Percentiles rank a stretch among this genome's conserved stretches.
These are phyloP conservation scores for Purshia tridentata DNA, from an alignment of 306 rosid genomes.

Conservation along the genomic window DNA sequence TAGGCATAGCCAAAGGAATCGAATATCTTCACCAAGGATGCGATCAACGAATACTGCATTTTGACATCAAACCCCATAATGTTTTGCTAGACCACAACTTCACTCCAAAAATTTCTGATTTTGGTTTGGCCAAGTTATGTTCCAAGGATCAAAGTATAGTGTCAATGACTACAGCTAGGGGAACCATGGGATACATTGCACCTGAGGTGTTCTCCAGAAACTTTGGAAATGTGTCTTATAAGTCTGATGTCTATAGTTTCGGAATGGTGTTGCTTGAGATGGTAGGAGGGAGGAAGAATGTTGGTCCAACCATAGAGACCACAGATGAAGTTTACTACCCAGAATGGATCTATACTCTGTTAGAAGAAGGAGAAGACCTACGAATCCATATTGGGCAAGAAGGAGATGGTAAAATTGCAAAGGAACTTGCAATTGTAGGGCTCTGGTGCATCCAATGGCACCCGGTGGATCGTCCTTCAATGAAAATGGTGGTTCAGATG, in stretches of 20 bases:
- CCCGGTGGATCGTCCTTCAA: not conserved
- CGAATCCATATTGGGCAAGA: not conserved
- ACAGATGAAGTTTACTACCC: not conserved
- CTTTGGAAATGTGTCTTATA: slow-evolving; percentile 29
- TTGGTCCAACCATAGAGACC: not conserved
- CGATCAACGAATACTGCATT: slow-evolving; percentile 37
- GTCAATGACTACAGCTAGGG: slow-evolving; percentile 34
- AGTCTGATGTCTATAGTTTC: slow-evolving; percentile 34
- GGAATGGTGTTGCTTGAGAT: slow-evolving; percentile 38
- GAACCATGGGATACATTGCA: slow-evolving; percentile 43
- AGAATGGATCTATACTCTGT: not conserved
- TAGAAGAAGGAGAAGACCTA: not conserved
- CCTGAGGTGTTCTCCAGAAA: slow-evolving; percentile 35
- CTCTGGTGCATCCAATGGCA: slow-evolving; percentile 4
- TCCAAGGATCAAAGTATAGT: slow-evolving; percentile 36
- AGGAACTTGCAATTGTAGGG: slow-evolving; percentile 5
- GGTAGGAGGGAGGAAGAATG: slow-evolving; percentile 26
- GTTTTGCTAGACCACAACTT: slow-evolving; percentile 31
- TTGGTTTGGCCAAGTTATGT: slow-evolving; percentile 41
- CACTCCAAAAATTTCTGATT: slow-evolving; percentile 36
- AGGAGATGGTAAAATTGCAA: not conserved
- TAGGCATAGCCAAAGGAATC: slow-evolving; percentile 40
- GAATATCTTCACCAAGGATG: slow-evolving; percentile 39
- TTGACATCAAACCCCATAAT: slow-evolving; percentile 41
- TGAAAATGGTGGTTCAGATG: not conserved